These are phyloP conservation scores for Tolypocladium paradoxum DNA, from an alignment of 2,329 filamentous ascomycete genomes.

Conservation along the genomic window DNA sequence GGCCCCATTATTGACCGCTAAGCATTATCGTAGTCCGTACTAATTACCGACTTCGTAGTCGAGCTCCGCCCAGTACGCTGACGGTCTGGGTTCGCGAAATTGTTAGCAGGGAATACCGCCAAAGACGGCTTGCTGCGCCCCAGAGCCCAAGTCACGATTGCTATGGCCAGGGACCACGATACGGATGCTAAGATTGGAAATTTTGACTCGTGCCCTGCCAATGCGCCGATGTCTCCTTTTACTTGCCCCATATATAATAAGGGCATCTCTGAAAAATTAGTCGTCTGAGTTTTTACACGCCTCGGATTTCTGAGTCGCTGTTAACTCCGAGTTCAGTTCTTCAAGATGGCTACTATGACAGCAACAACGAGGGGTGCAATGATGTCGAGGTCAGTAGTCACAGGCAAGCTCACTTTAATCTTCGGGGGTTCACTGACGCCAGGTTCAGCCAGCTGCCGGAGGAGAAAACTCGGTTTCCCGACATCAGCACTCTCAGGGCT, in stretches of 20 bases:
- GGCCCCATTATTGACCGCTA: not conserved
- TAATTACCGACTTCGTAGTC: not conserved
- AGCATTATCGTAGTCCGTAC: too few relatives aligned
- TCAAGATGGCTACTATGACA: not conserved
- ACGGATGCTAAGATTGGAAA: not conserved
- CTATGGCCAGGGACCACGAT: not conserved
- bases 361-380: not conserved
- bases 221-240: not conserved
- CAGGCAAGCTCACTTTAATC: not conserved
- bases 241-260: not conserved
- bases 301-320: not conserved
- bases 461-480: conserved; percentile 21
- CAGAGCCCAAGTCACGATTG: not conserved
- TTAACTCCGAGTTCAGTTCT: not conserved
- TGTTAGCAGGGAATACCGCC: not conserved
- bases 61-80: not conserved
- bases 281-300: not conserved
- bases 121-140: not conserved
- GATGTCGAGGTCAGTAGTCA: not conserved
- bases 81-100: not conserved
- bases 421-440: not conserved
- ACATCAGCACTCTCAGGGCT: conserved; percentile 36
- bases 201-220: not conserved
- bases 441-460: not conserved
- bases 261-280: not conserved